Percentiles rank a stretch among this genome's conserved stretches.
Evolutionary conservation across 305 asterid species (phyloP).

Genomic region (Striga hermonthica): DNA sequence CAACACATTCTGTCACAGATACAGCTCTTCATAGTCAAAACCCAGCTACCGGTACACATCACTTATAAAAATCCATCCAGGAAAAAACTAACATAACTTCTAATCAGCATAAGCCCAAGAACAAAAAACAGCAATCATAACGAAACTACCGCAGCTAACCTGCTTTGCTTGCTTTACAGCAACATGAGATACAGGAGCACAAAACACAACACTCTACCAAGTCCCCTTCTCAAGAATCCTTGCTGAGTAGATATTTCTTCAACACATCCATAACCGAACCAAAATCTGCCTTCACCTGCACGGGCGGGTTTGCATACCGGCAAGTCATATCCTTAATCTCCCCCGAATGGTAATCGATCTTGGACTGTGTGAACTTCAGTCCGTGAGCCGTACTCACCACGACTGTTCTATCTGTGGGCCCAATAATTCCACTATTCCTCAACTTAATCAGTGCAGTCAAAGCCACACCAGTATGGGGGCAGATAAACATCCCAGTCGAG

Average conservation of each 20-base stretch:
- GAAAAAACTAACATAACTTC: constrained; percentile 5
- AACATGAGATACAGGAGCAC: constrained; percentile 16
- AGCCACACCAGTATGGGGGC: constrained; percentile 84
- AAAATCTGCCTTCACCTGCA: constrained; percentile 65
- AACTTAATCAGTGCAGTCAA: constrained; percentile 60
- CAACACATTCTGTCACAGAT: constrained; percentile 21
- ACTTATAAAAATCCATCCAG: constrained; percentile 22
- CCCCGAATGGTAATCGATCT: constrained; percentile 65
- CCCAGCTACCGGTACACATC: constrained; percentile 21
- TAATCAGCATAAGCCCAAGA: constrained; percentile 12
- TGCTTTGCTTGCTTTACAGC: constrained; percentile 7
- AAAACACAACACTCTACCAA: constrained; percentile 13
- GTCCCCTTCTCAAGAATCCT: constrained; percentile 30
- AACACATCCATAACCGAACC: constrained; percentile 84
- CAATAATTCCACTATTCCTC: constrained; percentile 58
- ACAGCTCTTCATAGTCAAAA: constrained; percentile 31
- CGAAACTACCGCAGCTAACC: constrained; percentile 35
- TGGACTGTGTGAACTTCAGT: constrained; percentile 69
- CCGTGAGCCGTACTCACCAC: constrained; percentile 87
- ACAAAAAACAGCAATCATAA: constrained; percentile 4
- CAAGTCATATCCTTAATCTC: constrained; percentile 63
- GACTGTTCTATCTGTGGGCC: constrained; percentile 61
- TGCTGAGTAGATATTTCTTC: constrained; percentile 56
- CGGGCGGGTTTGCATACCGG: constrained; percentile 63
- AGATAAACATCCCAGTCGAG: constrained; percentile 77